Base-by-base conservation (phyloP, 768 basidiomycete genomes). In the Rhizopogon roseolus region DNA sequence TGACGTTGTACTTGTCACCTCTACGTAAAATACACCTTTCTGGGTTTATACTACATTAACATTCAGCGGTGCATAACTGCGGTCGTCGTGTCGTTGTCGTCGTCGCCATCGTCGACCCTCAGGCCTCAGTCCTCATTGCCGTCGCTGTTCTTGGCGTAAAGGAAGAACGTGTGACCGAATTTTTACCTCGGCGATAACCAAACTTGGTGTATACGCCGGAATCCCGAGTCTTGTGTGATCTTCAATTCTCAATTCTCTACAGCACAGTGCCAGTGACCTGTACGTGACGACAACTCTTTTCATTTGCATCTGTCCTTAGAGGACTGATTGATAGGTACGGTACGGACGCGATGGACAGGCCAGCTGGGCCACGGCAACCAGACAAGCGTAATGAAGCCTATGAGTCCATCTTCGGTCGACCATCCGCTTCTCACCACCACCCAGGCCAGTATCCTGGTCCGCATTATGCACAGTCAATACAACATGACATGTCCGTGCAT, bases 391-490 rank as follows among this genome's bases (percentile, higher is more conserved):
- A 81, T 69, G 81, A 84, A 52, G 90, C 90, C 43, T 93, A 91
- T 74, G 88, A 92, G 69, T 82, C 85, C 64, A 92, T 93, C 73
- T 93, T 93, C 70, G 90, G 90, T 25, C 80, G 90, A 25, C 86
- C 89, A 49, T 81, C 81, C 49, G 71, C 76, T 43, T 59, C 73
- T 32, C 82, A 83, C 67, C 85, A 84, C 60, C 71, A 72, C 54
- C 54, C 61, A 14, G 49, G 49, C 11, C 34, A 22, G 25, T 10
- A 25, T 34, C 49, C 32, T 41, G 52, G 39, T 38, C 29, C 37
- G 39, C 52, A 46, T 29, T 57, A 60, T 49, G 54, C 53, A 45
- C 52, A 25, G 28, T 45, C 56, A 34, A 9, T 48, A 36, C 40
- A 41, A 48, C 40, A 41, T 3, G 37, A 54, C 28, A 64, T 57